A percentile compares a stretch with the other conserved stretches of the same genome.
Conservation (phyloP, 768 basidiomycete genomes). For the Agrocybe praecox region DNA sequence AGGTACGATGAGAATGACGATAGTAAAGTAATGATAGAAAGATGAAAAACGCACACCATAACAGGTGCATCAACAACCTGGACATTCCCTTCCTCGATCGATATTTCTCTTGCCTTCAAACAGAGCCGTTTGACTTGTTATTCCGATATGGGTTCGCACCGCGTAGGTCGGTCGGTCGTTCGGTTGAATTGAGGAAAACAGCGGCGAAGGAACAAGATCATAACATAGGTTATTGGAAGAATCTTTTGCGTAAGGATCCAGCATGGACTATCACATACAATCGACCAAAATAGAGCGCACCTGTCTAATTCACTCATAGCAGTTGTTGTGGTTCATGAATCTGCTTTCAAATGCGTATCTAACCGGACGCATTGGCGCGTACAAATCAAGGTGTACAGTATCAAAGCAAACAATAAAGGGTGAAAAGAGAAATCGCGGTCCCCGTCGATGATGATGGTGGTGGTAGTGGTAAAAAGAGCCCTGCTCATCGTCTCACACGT, state of each 20-base stretch:
- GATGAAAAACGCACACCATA: conserved; percentile 57
- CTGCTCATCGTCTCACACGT: conserved; percentile 7
- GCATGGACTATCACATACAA: no score
- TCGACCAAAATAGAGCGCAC: conserved; percentile 34
- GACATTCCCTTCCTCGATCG: conserved; percentile 98
- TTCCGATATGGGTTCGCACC: conserved; percentile 95
- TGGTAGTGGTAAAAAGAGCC: conserved; percentile 5
- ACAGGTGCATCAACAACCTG: conserved; percentile 96
- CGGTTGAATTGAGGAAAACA: background rate
- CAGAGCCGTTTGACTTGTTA: conserved; percentile 95
- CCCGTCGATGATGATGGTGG: conserved; percentile 6
- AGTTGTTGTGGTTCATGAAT: conserved; percentile 18
- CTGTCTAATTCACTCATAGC: conserved; percentile 59
- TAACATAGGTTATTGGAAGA: background rate
- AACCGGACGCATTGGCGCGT: background rate
- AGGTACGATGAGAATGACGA: conserved; percentile 2
- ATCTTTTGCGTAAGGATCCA: no score
- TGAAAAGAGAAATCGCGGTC: background rate
- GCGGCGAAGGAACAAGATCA: background rate
- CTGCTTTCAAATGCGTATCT: background rate
- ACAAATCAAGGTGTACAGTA: no score
- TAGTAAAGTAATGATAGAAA: conserved; percentile 11
- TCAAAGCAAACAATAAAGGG: background rate
- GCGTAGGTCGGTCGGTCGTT: conserved; percentile 29
- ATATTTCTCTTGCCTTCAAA: conserved; percentile 93